Evolutionary conservation across 352 stramenopile genomes (phyloP).

Genomic region (Phytophthora boehmeriae): DNA sequence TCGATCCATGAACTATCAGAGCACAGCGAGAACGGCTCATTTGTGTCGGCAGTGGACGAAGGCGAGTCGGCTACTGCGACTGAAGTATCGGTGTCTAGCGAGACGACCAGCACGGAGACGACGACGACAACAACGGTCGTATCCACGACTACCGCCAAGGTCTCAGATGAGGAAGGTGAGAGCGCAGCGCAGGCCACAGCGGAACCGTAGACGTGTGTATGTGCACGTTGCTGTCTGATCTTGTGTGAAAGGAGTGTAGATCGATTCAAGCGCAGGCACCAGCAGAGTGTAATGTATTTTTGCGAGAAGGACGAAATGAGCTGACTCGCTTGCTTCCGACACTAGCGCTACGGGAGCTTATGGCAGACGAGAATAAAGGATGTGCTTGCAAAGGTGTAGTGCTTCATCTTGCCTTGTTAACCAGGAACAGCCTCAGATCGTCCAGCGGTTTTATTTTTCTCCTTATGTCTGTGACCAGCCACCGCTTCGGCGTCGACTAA

Average conservation of each 20-base stretch:
- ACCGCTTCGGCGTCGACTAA: too few species aligned
- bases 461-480: too few species aligned
- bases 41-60: not conserved
- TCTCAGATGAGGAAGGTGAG: slow-evolving; percentile 12
- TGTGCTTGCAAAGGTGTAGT: too few species aligned
- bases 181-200: slow-evolving; percentile 16
- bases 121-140: slow-evolving; percentile 17
- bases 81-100: slow-evolving; percentile 12
- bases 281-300: slow-evolving; percentile 26
- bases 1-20: slow-evolving; percentile 59
- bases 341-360: too few species aligned
- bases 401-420: too few species aligned
- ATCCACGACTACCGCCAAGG: slow-evolving; percentile 19
- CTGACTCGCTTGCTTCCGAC: not conserved
- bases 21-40: slow-evolving; percentile 28
- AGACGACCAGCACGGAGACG: slow-evolving; percentile 23
- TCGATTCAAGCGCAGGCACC: not conserved
- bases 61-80: slow-evolving; percentile 11
- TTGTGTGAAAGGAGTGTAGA: slow-evolving; percentile 6
- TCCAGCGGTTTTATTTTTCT: too few species aligned
- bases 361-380: too few species aligned
- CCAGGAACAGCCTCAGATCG: too few species aligned
- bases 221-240: slow-evolving; percentile 13
- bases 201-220: slow-evolving; percentile 30
- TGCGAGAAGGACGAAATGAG: slow-evolving; percentile 1